Evolutionary conservation across 257 asterid species (phyloP), one percentile per base, ranked within the genome.

Genomic region (Gentiana straminea): DNA sequence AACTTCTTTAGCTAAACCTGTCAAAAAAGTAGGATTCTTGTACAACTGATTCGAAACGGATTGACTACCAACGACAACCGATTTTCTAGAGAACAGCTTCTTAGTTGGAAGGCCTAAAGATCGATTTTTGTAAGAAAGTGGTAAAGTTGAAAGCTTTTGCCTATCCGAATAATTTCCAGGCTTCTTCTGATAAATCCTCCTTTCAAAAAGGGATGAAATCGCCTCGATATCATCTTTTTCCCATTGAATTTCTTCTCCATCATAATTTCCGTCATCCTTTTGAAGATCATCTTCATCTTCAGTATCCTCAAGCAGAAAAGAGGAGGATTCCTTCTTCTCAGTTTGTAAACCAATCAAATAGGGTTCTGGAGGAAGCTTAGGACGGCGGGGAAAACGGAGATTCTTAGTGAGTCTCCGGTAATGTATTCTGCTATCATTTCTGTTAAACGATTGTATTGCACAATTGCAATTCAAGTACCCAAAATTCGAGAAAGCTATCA

Each of bases 21-120:
- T 72, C 81, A 88, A 77, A 81, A 89, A 89, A 67, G 78, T 36
- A 3, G 94, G 95, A 33, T 79, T 81, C 89, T 79, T 89, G 77
- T 81, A 85, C 44, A 89, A 55, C 35, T 79, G 91, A 65, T 75
- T 79, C 11, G 81, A 76, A 49, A 81, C 39, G 0, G 84, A 74
- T 70, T 73, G 82, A 66, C 94, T 70, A 0, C 61, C 45, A 38
- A 24, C 45, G 5, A 51, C 4, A 37, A 76, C 62, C 34, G 59
- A 51, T 55, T 73, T 81, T 64, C 79, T 71, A 62, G 64, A 68
- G 13, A 79, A 74, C 24, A 66, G 68, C 62, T 85, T 88, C 3
- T 77, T 73, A 2, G 78, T 67, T 38, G 97, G 97, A 64, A 85
- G 69, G 52, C 91, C 83, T 35, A 77, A 68, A 57, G 95, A 90